phyloP scores from a whole-genome alignment of 345 rosid species.

The Balakata baccata region DNA sequence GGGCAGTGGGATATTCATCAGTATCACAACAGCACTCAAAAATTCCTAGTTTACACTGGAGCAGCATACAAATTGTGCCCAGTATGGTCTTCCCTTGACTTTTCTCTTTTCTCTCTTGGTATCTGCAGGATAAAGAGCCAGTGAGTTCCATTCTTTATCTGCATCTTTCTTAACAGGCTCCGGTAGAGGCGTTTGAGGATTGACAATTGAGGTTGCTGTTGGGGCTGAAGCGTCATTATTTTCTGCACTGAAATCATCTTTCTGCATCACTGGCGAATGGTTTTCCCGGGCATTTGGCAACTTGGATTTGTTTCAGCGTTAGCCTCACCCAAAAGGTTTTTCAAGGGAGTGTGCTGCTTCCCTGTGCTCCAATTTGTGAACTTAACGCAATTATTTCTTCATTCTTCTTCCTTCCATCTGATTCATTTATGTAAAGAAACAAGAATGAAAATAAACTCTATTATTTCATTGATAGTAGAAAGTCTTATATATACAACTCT shows the following conservation, averaged over 20 bases:
- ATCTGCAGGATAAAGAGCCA: conserved; percentile 60
- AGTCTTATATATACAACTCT: too few species aligned
- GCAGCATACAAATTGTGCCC: conserved; percentile 89
- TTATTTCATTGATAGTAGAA: too few species aligned
- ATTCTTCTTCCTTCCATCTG: conserved; percentile 59
- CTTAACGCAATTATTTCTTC: conserved; percentile 66
- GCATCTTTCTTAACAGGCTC: conserved; percentile 41
- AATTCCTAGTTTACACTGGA: conserved; percentile 52
- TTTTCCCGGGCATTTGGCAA: conserved; percentile 41
- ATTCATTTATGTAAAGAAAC: too few species aligned
- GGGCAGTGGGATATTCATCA: neutral
- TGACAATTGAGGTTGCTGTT: conserved; percentile 41
- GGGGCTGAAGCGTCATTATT: conserved; percentile 16
- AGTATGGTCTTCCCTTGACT: conserved; percentile 72
- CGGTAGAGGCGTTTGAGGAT: conserved; percentile 32
- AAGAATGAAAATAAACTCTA: too few species aligned
- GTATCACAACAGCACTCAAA: neutral
- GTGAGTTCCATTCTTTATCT: conserved; percentile 61
- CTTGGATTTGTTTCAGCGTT: conserved; percentile 39
- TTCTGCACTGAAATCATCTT: conserved; percentile 23
- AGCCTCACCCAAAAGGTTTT: conserved; percentile 68
- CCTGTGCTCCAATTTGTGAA: conserved; percentile 62
- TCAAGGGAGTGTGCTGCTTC: conserved; percentile 61
- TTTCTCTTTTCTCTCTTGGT: conserved; percentile 73
- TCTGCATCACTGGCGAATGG: conserved; percentile 6